A percentile compares a stretch with the other conserved stretches of the same genome.
These are phyloP conservation scores for Clavispora fructus DNA, from an alignment of 805 yeast species.

Conservation along the genomic window DNA sequence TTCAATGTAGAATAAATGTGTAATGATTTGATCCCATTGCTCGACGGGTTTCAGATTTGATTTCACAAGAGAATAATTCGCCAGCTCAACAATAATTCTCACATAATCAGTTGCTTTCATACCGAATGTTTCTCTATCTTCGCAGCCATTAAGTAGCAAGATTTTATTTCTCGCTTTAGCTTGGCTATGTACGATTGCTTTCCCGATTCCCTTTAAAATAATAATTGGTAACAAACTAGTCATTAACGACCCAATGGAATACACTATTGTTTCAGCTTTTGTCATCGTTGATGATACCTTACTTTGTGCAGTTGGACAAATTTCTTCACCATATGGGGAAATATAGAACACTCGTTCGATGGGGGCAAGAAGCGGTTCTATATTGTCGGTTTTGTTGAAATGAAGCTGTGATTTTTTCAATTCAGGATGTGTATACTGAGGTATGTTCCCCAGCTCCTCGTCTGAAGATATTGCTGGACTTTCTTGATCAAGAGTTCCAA, in stretches of 20 bases:
- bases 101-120: conserved; percentile 59
- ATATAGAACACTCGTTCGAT: conserved; percentile 71
- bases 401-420: conserved; percentile 68
- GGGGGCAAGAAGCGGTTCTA: conserved; percentile 65
- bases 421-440: conserved; percentile 75
- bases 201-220: conserved; percentile 67
- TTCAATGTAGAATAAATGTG: conserved; percentile 57
- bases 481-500: neutral
- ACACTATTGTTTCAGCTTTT: conserved; percentile 53
- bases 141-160: conserved; percentile 64
- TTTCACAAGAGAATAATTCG: conserved; percentile 44
- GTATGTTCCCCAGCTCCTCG: conserved; percentile 55
- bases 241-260: conserved; percentile 84
- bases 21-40: conserved; percentile 46
- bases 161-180: conserved; percentile 40
- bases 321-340: conserved; percentile 84
- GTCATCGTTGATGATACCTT: conserved; percentile 50
- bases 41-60: conserved; percentile 12
- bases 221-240: conserved; percentile 82
- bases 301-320: conserved; percentile 66
- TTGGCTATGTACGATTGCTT: conserved; percentile 39
- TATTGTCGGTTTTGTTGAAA: conserved; percentile 54
- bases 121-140: conserved; percentile 76
- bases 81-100: conserved; percentile 49
- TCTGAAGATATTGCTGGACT: conserved; percentile 12